phyloP scores from a whole-genome alignment of 495 filamentous ascomycete genomes.

The Talaromyces nanjingensis region DNA sequence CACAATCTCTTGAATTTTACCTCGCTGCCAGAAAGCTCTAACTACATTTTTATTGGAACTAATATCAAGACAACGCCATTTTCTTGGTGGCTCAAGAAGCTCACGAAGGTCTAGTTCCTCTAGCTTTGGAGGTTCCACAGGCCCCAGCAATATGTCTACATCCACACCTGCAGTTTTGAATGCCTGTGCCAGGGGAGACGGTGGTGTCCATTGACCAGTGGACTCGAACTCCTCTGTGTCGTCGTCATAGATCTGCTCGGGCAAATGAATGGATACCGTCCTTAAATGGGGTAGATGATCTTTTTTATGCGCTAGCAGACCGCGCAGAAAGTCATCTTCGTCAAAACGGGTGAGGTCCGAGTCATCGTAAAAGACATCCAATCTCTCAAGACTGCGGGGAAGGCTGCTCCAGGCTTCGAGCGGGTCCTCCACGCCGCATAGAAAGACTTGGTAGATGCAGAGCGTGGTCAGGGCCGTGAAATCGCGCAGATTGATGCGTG shows the following conservation, averaged over 20 bases:
- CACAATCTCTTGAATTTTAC: not conserved
- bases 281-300: not conserved
- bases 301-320: not conserved
- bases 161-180: constrained; percentile 1
- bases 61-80: not conserved
- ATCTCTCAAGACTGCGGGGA: constrained; percentile 12
- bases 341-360: constrained; percentile 4
- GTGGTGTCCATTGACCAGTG: not conserved
- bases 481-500: constrained; percentile 13
- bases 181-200: not conserved
- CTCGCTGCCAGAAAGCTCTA: not conserved
- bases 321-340: not conserved
- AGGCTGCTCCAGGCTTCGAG: constrained; percentile 10
- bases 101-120: not conserved
- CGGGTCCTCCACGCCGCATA: constrained; percentile 11
- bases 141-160: not conserved
- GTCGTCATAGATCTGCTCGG: not conserved
- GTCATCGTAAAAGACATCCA: constrained; percentile 17
- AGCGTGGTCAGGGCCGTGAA: constrained; percentile 13
- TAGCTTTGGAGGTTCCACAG: not conserved
- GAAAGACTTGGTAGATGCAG: constrained; percentile 15
- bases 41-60: not conserved
- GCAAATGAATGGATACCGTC: not conserved
- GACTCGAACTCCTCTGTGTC: not conserved
- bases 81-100: not conserved